Base-by-base conservation (phyloP, 1,284 basidiomycete species). In the Apiotrichum brassicae region DNA sequence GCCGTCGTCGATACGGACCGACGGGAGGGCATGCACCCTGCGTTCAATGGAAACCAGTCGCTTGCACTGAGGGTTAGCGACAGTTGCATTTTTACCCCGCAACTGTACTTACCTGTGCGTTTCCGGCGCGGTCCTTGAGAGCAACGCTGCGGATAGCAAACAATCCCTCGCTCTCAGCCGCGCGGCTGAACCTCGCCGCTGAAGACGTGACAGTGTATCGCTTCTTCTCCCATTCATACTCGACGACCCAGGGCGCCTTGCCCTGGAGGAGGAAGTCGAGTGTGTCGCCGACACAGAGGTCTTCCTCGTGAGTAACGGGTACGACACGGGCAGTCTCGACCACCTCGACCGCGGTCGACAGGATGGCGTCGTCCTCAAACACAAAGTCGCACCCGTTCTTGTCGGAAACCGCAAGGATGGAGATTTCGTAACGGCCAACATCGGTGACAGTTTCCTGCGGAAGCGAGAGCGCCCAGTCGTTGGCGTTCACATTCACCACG, bases 241-340 rank as follows among this genome's bases (percentile, higher is more conserved):
- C 83, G 49, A 98, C 83, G 6, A 83, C 85, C 92, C 94, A 98
- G 2, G 94, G 93, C n/a, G 93, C 84, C 40, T 83, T 87, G 45
- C 94, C 94, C 72, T 97, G 91, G 18, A 98, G 77, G 64, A 93
- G 83, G 78, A 94, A 97, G 58, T 91, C 88, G 11, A 89, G 80
- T 42, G 82, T 79, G 61, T 97, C 93, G 23, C 93, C 94, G 9
- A 91, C 86, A 70, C 94, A 98, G 60, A 87, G 85, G 69, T 97
- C 85, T 56, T 78, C 78, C 43, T 83, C 79, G 38, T 84, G 76
- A 57, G 86, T 85, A 56, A 90, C 82, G 0, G 92, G 83, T 30
- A 91, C 80, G 53, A 98, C 93, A 9, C 88, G 83, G 8, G 94
- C 94, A 2, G 88, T 91, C 72, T 97, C 94, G 6, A 91, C 88